These are phyloP conservation scores for Gonapodya prolifera DNA, from an alignment of 192 early-diverging fungal species.

Conservation along the genomic window DNA sequence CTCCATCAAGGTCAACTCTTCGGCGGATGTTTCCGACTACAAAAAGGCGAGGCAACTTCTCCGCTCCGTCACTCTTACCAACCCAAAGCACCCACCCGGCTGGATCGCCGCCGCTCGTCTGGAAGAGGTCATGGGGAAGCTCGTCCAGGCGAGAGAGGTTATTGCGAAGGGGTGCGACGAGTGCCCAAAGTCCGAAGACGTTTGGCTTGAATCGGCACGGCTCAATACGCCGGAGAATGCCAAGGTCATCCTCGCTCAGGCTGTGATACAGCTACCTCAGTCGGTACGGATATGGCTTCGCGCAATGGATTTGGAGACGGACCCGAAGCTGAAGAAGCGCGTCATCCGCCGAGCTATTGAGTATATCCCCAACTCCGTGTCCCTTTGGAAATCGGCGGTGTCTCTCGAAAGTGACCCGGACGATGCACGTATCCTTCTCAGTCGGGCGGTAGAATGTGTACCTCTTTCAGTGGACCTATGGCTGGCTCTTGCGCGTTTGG, in stretches of 20 bases:
- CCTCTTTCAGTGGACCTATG: conserved; percentile 85
- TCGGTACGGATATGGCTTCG: conserved; percentile 88
- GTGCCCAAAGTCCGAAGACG: conserved; percentile 87
- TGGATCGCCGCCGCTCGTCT: conserved; percentile 97
- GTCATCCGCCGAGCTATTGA: conserved; percentile 86
- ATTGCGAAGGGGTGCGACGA: conserved; percentile 88
- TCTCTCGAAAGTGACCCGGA: conserved; percentile 82
- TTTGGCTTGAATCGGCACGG: conserved; percentile 93
- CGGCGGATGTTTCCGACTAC: conserved; percentile 74
- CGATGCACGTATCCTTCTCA: conserved; percentile 80
- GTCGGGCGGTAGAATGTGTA: conserved; percentile 87
- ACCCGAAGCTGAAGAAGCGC: conserved; percentile 57
- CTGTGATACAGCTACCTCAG: conserved; percentile 76
- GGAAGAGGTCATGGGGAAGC: conserved; percentile 83
- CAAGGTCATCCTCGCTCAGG: conserved; percentile 81
- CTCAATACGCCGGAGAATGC: conserved; percentile 74
- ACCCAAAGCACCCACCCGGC: conserved; percentile 91
- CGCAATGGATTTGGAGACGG: conserved; percentile 74
- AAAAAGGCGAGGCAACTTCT: conserved; percentile 81
- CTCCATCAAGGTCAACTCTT: conserved; percentile 63
- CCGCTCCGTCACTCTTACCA: conserved; percentile 79
- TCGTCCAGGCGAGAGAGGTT: conserved; percentile 64
- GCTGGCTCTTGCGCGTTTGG: conserved; percentile 87
- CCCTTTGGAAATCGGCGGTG: conserved; percentile 85
- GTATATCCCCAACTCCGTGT: conserved; percentile 81